These are phyloP conservation scores for Thalassiosira mediterranea DNA, from an alignment of 352 stramenopile species.

Conservation along the genomic window DNA sequence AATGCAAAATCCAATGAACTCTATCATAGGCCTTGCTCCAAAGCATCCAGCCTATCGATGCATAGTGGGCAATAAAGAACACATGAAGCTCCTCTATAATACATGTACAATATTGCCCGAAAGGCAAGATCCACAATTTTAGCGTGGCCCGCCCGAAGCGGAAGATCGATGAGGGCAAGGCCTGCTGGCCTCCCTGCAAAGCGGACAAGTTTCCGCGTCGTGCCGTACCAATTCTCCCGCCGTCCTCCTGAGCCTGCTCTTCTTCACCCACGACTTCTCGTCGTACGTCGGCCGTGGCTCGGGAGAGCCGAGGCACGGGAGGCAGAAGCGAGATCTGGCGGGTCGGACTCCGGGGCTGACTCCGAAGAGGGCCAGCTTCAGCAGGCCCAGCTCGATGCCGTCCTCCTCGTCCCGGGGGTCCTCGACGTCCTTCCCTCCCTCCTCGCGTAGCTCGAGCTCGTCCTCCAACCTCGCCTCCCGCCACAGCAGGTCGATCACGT, in stretches of 20 bases:
- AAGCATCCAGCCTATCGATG: too few species aligned
- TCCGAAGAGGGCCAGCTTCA: conserved; percentile 78
- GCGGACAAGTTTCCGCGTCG: conserved; percentile 64
- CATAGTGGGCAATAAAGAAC: too few species aligned
- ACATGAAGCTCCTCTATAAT: too few species aligned
- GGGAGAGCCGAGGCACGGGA: conserved; percentile 54
- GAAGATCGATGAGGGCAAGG: too few species aligned
- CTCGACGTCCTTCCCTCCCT: conserved; percentile 40
- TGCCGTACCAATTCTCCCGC: conserved; percentile 75
- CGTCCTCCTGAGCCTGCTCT: conserved; percentile 53
- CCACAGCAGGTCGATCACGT: conserved; percentile 64
- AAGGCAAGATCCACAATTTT: too few species aligned
- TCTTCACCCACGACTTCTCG: conserved; percentile 30
- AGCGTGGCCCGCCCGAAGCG: too few species aligned
- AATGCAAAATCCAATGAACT: too few species aligned
- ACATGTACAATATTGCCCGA: too few species aligned
- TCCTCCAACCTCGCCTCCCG: conserved; percentile 59
- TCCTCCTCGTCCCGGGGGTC: conserved; percentile 49
- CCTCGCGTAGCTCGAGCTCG: conserved; percentile 12
- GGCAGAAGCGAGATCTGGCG: conserved; percentile 62
- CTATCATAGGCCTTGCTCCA: too few species aligned
- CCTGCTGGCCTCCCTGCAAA: conserved; percentile 59
- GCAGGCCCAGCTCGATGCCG: conserved; percentile 68
- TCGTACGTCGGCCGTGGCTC: conserved; percentile 43
- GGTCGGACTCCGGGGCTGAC: conserved; percentile 60